A percentile compares a stretch with the other conserved stretches of the same genome.
Evolutionary conservation across 495 filamentous ascomycete genomes (phyloP).

Genomic region (Lasiosphaeria miniovina): DNA sequence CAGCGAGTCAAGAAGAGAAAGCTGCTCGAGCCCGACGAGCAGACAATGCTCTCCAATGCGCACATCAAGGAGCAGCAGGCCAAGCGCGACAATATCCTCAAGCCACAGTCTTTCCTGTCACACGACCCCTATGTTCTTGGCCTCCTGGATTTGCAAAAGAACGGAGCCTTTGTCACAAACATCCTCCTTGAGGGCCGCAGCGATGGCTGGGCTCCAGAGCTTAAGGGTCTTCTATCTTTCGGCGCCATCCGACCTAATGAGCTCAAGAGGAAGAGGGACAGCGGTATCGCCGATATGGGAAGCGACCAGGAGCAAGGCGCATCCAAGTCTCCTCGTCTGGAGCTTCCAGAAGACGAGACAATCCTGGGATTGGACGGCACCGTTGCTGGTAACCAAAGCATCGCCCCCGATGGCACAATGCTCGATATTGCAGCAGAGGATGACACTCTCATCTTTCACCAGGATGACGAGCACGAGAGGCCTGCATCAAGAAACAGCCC

Average conservation of each 20-base stretch:
- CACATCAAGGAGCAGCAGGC: conserved; percentile 75
- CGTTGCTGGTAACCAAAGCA: conserved; percentile 48
- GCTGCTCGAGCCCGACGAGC: conserved; percentile 64
- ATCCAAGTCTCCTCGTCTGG: conserved; percentile 64
- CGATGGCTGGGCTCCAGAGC: conserved; percentile 83
- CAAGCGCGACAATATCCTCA: conserved; percentile 76
- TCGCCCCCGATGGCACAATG: conserved; percentile 52
- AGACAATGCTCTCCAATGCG: conserved; percentile 55
- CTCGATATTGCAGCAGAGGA: conserved; percentile 66
- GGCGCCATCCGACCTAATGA: conserved; percentile 76
- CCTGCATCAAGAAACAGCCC: conserved; percentile 25
- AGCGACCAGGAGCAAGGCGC: conserved; percentile 58
- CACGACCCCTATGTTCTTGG: conserved; percentile 81
- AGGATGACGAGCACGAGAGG: conserved; percentile 52
- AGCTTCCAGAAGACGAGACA: conserved; percentile 63
- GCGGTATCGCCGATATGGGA: conserved; percentile 74
- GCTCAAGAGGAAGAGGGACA: conserved; percentile 91
- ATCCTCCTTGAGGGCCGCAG: conserved; percentile 75
- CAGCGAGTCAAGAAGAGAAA: conserved; percentile 75
- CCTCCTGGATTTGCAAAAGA: conserved; percentile 86
- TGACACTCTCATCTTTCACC: conserved; percentile 34
- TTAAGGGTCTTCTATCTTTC: conserved; percentile 79
- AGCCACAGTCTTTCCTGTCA: conserved; percentile 72
- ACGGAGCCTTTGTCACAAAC: conserved; percentile 78
- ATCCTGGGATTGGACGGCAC: conserved; percentile 42